Percentiles rank a stretch among this genome's conserved stretches.
Evolutionary conservation across 345 rosid species (phyloP).

Genomic region (Eucalyptus polyanthemos): DNA sequence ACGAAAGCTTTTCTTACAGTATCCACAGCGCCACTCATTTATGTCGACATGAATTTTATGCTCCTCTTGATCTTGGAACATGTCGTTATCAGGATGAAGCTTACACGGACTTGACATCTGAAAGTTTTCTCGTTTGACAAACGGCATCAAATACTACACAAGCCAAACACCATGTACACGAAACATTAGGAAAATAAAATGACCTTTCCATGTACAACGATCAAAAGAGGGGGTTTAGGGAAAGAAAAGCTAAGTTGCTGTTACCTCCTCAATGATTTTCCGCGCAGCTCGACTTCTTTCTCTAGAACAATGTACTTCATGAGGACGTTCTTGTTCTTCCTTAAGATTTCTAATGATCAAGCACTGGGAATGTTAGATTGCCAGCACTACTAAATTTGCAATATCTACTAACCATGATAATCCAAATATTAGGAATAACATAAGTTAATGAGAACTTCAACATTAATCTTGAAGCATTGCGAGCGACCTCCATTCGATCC

Average conservation of each 20-base stretch:
- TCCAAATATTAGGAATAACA: neutral
- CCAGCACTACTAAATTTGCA: neutral
- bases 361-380: neutral
- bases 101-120: constrained; percentile 50
- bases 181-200: neutral
- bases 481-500: neutral
- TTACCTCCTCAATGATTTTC: constrained; percentile 69
- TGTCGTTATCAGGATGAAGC: constrained; percentile 74
- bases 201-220: neutral
- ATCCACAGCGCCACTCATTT: constrained; percentile 86
- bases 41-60: constrained; percentile 71
- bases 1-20: constrained; percentile 86
- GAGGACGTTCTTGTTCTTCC: constrained; percentile 13
- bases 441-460: neutral
- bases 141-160: constrained; percentile 78
- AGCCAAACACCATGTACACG: neutral
- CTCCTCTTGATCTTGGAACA: constrained; percentile 84
- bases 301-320: constrained; percentile 82
- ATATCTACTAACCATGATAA: neutral
- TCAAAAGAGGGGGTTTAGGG: neutral
- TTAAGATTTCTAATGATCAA: constrained; percentile 13
- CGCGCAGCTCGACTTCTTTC: constrained; percentile 88
- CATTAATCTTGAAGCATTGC: neutral
- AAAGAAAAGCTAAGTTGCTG: neutral
- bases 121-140: constrained; percentile 58